Evolutionary conservation across 169 alveolate species (phyloP), one percentile per base, ranked within the genome.

Genomic region (Babesia bovis): DNA sequence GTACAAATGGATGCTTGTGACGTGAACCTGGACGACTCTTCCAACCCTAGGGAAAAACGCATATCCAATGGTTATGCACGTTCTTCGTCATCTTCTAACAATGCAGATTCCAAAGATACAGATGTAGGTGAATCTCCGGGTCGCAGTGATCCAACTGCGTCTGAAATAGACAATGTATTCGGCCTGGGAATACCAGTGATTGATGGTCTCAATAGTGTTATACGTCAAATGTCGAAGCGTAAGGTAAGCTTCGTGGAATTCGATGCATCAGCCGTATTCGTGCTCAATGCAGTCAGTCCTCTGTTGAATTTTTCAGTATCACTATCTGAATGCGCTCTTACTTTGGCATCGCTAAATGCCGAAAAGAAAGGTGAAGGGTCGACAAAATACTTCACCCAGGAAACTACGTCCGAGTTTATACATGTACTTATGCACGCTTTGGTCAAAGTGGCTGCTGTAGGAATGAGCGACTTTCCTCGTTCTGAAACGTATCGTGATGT

Each of bases 141-240:
- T 13, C 15, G 4, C 13, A 35, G 6, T 6, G 44, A 2, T 0
- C 6, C 7, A 2, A 49, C 35, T 7, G 0, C 44, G 0, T 21
- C 6, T 9, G 19, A 12, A 17, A 26, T 5, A 47, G 19, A 19
- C 17, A 19, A 47, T 26, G 49, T 35, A 1, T 4, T 56, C n/a
- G 63, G 41, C 17, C 13, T 63, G 13, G 73, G 73, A 13, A 63
- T 63, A n/a, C 61, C 73, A 10, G 73, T 63, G 47, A 2, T 63
- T 13, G 73, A 63, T 4, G 73, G 73, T 36, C 73, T 63, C 36
- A 63, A 63, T 19, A 47, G 73, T 13, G 73, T 63, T 19, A 63
- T 63, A 0, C 73, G 60, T 10, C 73, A 63, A 47, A 44, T 63
- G 73, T 44, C 60, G n/a, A 25, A 3, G 9, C 19, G 30, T 12